These are phyloP conservation scores for Chrysoporthe cubensis DNA, from an alignment of 2,329 filamentous ascomycete species.

Conservation along the genomic window DNA sequence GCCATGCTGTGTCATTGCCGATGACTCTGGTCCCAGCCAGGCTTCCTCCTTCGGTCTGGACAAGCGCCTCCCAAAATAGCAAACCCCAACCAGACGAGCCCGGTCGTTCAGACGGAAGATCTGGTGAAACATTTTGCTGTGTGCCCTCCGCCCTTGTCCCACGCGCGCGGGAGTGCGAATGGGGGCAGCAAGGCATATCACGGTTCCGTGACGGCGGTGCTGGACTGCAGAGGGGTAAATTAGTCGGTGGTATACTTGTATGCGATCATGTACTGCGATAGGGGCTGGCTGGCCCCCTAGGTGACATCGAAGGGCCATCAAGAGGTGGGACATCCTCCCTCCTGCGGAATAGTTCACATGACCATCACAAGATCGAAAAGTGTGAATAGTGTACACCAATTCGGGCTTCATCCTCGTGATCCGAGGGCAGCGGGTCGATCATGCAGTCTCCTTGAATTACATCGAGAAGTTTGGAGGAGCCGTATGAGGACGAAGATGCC, in stretches of 20 bases:
- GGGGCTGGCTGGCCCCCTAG: no score
- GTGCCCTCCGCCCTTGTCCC: constrained; percentile 11
- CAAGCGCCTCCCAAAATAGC: constrained; percentile 28
- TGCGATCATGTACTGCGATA: constrained; percentile 6
- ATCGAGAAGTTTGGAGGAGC: neutral
- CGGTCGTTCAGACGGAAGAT: constrained; percentile 16
- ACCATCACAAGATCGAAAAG: neutral
- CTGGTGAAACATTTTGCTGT: constrained; percentile 22
- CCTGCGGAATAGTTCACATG: constrained; percentile 2
- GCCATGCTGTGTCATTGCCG: neutral
- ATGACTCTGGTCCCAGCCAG: constrained; percentile 6
- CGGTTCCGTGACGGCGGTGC: constrained; percentile 4
- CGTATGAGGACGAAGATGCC: neutral
- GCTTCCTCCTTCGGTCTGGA: constrained; percentile 15
- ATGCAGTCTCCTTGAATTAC: constrained; percentile 12
- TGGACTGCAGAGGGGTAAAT: constrained; percentile 5
- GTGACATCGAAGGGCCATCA: neutral
- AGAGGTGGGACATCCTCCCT: neutral
- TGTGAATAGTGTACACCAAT: neutral
- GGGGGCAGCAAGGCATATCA: constrained; percentile 3
- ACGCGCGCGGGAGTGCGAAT: constrained; percentile 14
- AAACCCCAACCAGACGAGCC: constrained; percentile 21
- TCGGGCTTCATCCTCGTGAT: neutral
- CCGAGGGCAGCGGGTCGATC: constrained; percentile 30
- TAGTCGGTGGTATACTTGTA: neutral